Percentiles rank a stretch among this genome's conserved stretches.
Conservation (phyloP, 257 asterid genomes). For the Ilex asprella region DNA sequence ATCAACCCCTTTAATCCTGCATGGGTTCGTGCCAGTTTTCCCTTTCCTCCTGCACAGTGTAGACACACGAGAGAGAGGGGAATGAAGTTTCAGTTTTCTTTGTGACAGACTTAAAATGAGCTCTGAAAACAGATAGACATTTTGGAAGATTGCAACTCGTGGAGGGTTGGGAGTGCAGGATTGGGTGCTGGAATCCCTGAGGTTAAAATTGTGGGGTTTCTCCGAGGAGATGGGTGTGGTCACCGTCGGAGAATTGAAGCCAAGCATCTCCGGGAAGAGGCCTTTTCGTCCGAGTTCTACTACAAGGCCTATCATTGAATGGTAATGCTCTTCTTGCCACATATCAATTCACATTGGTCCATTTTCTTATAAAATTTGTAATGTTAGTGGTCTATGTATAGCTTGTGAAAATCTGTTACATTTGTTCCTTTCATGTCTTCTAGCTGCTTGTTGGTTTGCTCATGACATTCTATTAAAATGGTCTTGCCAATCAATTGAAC, state of each 20-base stretch:
- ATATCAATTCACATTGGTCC: too few relatives aligned
- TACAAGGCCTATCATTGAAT: background rate
- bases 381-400: too few relatives aligned
- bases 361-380: too few relatives aligned
- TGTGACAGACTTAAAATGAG: background rate
- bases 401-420: too few relatives aligned
- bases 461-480: too few relatives aligned
- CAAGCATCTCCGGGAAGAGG: background rate
- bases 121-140: background rate
- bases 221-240: background rate
- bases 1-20: background rate
- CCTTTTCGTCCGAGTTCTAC: background rate
- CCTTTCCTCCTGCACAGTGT: background rate
- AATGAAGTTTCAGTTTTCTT: background rate
- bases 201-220: background rate
- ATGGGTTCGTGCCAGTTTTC: background rate
- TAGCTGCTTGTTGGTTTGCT: too few relatives aligned
- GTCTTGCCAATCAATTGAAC: too few relatives aligned
- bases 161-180: background rate
- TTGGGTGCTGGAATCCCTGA: background rate
- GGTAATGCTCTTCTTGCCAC: background rate
- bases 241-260: background rate
- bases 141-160: background rate
- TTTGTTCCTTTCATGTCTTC: too few relatives aligned
- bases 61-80: background rate